Evolutionary conservation across 768 basidiomycete genomes (phyloP).

Genomic region (Pleurotus cornucopiae): DNA sequence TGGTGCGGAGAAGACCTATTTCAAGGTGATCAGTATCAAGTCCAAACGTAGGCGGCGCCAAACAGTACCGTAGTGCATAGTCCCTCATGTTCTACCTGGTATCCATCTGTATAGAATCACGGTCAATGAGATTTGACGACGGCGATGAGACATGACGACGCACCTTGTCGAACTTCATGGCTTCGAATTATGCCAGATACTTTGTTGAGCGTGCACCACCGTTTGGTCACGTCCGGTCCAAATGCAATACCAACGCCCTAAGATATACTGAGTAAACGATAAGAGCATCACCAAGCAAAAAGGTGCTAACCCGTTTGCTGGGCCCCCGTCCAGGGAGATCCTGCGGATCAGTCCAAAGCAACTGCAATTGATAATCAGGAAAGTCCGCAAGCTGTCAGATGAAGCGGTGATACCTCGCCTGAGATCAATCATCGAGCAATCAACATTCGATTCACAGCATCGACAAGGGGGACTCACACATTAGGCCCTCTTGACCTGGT

Average conservation of each 20-base stretch:
- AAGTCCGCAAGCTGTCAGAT: background rate
- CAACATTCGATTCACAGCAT: background rate
- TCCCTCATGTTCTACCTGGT: slow-evolving; percentile 92
- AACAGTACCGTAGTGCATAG: slow-evolving; percentile 79
- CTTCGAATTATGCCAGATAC: slow-evolving; percentile 89
- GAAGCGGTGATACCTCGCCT: slow-evolving; percentile 58
- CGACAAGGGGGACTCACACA: slow-evolving; percentile 60
- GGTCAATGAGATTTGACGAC: background rate
- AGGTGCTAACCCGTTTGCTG: slow-evolving; percentile 77
- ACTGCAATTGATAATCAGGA: slow-evolving; percentile 31
- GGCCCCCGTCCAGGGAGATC: slow-evolving; percentile 85
- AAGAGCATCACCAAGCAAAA: background rate
- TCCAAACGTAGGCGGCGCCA: slow-evolving; percentile 12
- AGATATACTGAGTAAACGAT: slow-evolving; percentile 9
- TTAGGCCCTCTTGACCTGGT: slow-evolving; percentile 91
- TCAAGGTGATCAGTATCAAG: slow-evolving; percentile 1
- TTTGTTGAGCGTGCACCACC: slow-evolving; percentile 85
- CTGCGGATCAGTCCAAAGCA: slow-evolving; percentile 97
- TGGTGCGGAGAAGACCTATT: slow-evolving; percentile 87
- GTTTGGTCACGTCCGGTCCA: slow-evolving; percentile 88
- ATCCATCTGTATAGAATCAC: slow-evolving; percentile 57
- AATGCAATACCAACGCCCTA: slow-evolving; percentile 95
- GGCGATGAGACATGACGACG: slow-evolving; percentile 16
- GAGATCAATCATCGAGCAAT: slow-evolving; percentile 1
- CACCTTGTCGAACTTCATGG: slow-evolving; percentile 93